Conservation (phyloP, 306 rosid genomes). For the Vigna nakashimae region DNA sequence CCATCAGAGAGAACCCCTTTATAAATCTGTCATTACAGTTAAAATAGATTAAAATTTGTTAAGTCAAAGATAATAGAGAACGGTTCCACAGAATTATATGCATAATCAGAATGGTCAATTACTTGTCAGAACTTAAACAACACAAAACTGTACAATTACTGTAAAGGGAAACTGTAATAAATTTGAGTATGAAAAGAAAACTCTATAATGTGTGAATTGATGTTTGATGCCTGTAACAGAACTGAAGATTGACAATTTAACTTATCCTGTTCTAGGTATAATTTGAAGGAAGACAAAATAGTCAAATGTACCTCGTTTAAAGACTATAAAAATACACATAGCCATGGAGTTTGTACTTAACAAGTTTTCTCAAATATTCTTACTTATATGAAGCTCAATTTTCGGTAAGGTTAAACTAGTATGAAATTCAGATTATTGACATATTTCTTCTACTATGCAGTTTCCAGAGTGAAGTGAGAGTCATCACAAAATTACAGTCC, state of each 20-base stretch:
- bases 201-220: not conserved
- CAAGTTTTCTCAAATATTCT: conserved; percentile 1
- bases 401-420: not conserved
- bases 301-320: conserved; percentile 24
- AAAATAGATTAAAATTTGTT: not conserved
- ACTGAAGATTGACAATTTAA: not conserved
- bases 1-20: conserved; percentile 86
- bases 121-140: conserved; percentile 4
- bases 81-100: not conserved
- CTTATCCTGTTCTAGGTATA: not conserved
- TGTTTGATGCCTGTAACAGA: not conserved
- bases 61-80: conserved; percentile 16
- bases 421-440: not conserved
- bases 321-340: not conserved
- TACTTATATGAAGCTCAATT: conserved; percentile 1
- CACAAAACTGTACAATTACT: not conserved
- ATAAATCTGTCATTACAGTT: conserved; percentile 60
- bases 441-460: not conserved
- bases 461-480: not conserved
- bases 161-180: not conserved
- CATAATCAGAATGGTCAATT: conserved; percentile 2
- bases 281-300: conserved; percentile 10
- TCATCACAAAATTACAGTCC: conserved; percentile 19
- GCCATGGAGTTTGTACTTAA: not conserved
- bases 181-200: not conserved